Percentiles rank a stretch among this genome's conserved stretches.
phyloP scores from a whole-genome alignment of 495 filamentous ascomycete species.

The Recurvomyces mirabilis region DNA sequence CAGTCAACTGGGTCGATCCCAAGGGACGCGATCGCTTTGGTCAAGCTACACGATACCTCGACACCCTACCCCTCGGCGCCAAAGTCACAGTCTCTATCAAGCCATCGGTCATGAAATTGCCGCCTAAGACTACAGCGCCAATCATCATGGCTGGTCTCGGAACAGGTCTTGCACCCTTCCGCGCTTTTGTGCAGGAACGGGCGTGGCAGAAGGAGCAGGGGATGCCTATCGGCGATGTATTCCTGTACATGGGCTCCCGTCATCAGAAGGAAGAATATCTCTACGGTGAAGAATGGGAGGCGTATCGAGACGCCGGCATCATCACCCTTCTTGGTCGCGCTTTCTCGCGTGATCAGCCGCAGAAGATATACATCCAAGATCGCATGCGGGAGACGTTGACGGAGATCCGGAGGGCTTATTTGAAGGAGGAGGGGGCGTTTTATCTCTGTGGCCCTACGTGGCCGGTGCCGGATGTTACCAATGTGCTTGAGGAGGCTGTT shows the following conservation, averaged over 20 bases:
- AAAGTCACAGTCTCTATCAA: constrained; percentile 86
- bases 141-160: constrained; percentile 99
- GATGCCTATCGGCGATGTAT: constrained; percentile 82
- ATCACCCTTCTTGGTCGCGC: constrained; percentile 88
- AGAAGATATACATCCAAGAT: constrained; percentile 99
- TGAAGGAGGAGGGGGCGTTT: constrained; percentile 78
- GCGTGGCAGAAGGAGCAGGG: constrained; percentile 93
- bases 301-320: constrained; percentile 87
- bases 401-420: constrained; percentile 84
- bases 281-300: constrained; percentile 99
- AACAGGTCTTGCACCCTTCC: constrained; percentile 93
- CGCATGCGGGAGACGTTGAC: constrained; percentile 79
- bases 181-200: constrained; percentile 95
- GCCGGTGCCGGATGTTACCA: constrained; percentile 97
- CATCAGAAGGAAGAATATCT: constrained; percentile 98
- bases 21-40: constrained; percentile 83
- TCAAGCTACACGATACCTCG: constrained; percentile 82
- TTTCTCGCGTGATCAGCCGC: constrained; percentile 89
- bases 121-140: constrained; percentile 69
- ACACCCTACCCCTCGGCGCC: constrained; percentile 57
- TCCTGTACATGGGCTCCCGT: constrained; percentile 92
- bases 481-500: constrained; percentile 87
- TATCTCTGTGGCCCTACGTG: constrained; percentile 97
- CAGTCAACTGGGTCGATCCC: constrained; percentile 87
- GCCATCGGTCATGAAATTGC: constrained; percentile 95